Evolutionary conservation across 768 basidiomycete genomes (phyloP), one percentile per base, ranked within the genome.

Genomic region (Lactarius deliciosus): DNA sequence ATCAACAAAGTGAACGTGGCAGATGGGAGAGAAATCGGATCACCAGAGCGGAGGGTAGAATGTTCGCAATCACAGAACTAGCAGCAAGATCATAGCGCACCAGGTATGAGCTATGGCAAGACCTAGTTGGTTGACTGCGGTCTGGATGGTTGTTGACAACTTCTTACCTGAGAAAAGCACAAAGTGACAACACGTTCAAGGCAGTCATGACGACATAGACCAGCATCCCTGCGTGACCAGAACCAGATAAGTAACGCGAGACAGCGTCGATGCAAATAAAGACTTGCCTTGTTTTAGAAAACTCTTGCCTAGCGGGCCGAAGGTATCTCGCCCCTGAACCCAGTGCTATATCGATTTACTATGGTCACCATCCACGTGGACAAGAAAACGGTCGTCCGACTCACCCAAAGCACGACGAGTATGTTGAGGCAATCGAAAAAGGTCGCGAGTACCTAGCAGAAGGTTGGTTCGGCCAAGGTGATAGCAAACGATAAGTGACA

Each of bases 261-360:
- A 58, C 9, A 5, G n/a, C 47, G 11, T 47, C 43, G 36, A 28
- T 25, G 59, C 18, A 25, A 55, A 65, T 40, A 43, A 57, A 22
- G 38, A 50, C 67, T 7, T 63, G 38, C 69, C 69, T 65, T 70
- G 69, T 57, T 65, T 68, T 30, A 70, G 43, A 43, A 70, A 65
- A 47, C 56, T 64, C 41, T 61, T 25, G 36, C 68, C 69, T 25
- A 71, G 61, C 13, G 62, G 57, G 16, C 68, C 64, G 9, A 56
- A 58, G n/a, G 55, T 41, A 36, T 62, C 66, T 6, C 43, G 70
- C 47, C 60, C 34, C 34, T 2, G 32, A 57, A 70, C 3, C 47
- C 62, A 69, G 50, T 69, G 40, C 70, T 70, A 47, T 13, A 28
- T 15, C 10, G 22, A 15, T 53, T 36, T 6, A 36, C 20, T 13